Base-by-base conservation (phyloP, 2,329 filamentous ascomycete species). In the Celoporthe dispersa region DNA sequence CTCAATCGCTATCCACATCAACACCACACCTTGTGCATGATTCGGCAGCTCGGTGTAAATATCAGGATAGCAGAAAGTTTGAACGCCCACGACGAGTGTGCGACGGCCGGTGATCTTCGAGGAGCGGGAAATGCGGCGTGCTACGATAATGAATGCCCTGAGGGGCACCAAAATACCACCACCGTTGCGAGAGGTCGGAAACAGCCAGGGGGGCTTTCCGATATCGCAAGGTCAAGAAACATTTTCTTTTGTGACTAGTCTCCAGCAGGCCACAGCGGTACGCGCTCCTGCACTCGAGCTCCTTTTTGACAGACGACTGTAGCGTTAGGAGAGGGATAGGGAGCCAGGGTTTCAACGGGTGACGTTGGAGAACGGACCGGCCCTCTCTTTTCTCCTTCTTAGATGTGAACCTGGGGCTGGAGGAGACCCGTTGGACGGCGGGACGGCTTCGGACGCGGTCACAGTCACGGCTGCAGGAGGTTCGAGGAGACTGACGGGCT, bases 1-100 rank as follows among this genome's bases (percentile, higher is more conserved):
- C 59, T 61, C 22, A 16, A 5, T 37, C 16, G 44, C 44, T 22
- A n/a, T 11, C 35, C 19, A 31, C 39, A 12, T 25, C 31, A 63
- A 28, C 25, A 44, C 60, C 16, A 44, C 44, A 63, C 16, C 11
- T 16, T 44, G 9, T 37, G 19, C 19, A n/a, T 22, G n/a, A 16
- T 12, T 25, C 22, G n/a, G 31, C 60, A 25, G 60, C 60, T 63
- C 31, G n/a, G 28, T 44, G 60, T 63, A 63, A 63, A 63, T 63
- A 63, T n/a, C 60, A 37, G 12, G 14, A 16, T 16, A 16, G 37
- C 35, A 61, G 60, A 63, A 39, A 63, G 37, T 12, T 37, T 44
- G 1, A 63, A 63, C 60, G 39, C 60, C 37, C 60, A 63, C 37
- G 14, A 22, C 4, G 22, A 37, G 60, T 44, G 60, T 37, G 14